Base-by-base conservation (phyloP, 2,329 filamentous ascomycete species). In the Trichoderma sp. region DNA sequence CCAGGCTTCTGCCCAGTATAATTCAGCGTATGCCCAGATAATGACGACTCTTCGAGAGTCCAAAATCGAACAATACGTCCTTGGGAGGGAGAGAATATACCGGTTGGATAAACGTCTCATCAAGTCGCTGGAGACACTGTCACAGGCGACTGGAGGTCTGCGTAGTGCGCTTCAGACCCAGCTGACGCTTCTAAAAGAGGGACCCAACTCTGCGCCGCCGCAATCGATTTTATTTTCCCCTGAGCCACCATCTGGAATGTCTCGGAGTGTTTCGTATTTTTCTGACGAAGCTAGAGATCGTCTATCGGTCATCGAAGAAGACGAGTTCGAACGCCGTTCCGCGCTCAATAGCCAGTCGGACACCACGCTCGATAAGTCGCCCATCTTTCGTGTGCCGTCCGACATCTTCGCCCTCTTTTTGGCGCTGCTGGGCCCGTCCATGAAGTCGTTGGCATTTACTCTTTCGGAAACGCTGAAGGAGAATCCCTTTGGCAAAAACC, bases 341-440 rank as follows among this genome's bases (percentile, higher is more conserved):
- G 69, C 68, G 32, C 32, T 67, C 17, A 72, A 68, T 42, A 72
- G 74, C 50, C 73, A 74, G 35, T 77, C 76, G 2, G 77, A 79
- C 37, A 71, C 75, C 12, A 70, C 73, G 4, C 68, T 76, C 10
- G 71, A 75, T 42, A 72, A 67, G 34, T 73, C 70, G 22, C 79
- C 80, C 4, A 74, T 79, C 0, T 86, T 88, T 68, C 83, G 82
- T 42, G 86, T 87, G 2, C 89, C 94, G 0, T 88, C 91, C 0
- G 93, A 97, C 68, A 96, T 98, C 71, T 98, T 98, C 76, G 89
- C 93, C 12, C 84, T 94, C 5, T 99, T 98, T 78, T 97, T 99
- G 69, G 84, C 86, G 22, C 88, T 95, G 71, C 83, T 99, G 25
- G 95, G 95, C 0, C 95, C 95, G 1, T 95, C 94, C 0, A 97